These are phyloP conservation scores for Leucocoprinus sp. DNA, from an alignment of 768 basidiomycete species.

Conservation along the genomic window DNA sequence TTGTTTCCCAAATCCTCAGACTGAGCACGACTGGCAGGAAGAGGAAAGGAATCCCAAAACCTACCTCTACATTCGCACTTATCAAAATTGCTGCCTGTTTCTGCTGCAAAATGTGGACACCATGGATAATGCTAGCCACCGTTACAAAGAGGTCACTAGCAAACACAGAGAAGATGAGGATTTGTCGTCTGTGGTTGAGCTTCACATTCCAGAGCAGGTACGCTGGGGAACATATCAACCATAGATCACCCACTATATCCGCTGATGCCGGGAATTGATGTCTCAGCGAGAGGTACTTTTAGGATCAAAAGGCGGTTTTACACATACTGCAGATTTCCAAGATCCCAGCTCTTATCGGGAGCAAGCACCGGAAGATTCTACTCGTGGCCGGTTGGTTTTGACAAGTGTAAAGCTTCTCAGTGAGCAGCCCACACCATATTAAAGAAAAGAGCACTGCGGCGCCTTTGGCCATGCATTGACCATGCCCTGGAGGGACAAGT, in stretches of 20 bases:
- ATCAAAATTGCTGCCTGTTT: conserved; percentile 4
- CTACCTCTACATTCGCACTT: conserved; percentile 16
- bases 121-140: conserved; percentile 14
- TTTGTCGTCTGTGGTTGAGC: conserved; percentile 13
- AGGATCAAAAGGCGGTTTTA: neutral
- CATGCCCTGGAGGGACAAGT: conserved; percentile 3
- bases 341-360: conserved; percentile 5
- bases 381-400: neutral
- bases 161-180: conserved; percentile 19
- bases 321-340: conserved; percentile 9
- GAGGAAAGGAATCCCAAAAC: neutral
- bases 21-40: neutral
- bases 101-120: conserved; percentile 12
- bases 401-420: conserved; percentile 13
- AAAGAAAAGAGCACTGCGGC: conserved; percentile 8
- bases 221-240: conserved; percentile 18
- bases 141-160: conserved; percentile 16
- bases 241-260: conserved; percentile 17
- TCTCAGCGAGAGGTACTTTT: neutral
- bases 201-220: conserved; percentile 19
- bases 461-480: conserved; percentile 2
- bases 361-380: neutral
- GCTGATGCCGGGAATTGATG: conserved; percentile 10
- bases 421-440: conserved; percentile 7
- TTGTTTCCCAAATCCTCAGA: neutral